A percentile compares a stretch with the other conserved stretches of the same genome.
Evolutionary conservation across 208 protist genomes (phyloP).

Genomic region (Acanthamoeba castellanii): DNA sequence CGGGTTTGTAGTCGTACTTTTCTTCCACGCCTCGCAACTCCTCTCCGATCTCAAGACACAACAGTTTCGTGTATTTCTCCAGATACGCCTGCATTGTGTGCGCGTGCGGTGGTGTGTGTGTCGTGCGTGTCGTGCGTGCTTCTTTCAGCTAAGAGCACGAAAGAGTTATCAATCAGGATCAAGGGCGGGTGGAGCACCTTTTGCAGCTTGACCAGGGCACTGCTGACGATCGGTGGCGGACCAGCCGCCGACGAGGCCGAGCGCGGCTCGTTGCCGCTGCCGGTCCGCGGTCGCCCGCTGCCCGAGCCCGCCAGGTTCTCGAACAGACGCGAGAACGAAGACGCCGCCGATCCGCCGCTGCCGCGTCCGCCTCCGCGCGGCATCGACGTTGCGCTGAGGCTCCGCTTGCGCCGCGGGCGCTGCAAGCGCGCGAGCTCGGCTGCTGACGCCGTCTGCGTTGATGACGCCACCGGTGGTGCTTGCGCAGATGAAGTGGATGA

Average conservation of each 20-base stretch:
- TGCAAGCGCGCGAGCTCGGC: slow-evolving; percentile 6
- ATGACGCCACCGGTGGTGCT: background rate
- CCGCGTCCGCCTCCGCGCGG: background rate
- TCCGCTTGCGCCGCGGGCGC: slow-evolving; percentile 6
- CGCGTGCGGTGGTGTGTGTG: background rate
- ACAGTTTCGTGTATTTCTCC: background rate
- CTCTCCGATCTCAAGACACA: slow-evolving; percentile 25
- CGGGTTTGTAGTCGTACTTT: too few species aligned
- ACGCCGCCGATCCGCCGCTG: background rate
- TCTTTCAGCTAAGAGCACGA: too few species aligned
- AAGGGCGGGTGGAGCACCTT: too few species aligned
- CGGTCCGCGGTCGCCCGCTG: background rate
- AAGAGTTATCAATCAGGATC: too few species aligned
- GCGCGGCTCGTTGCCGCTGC: background rate
- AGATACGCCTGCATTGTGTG: background rate
- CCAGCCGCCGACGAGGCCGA: background rate
- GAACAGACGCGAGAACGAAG: background rate
- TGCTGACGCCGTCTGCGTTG: background rate
- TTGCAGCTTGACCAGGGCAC: slow-evolving; percentile 53
- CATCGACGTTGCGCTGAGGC: slow-evolving; percentile 13
- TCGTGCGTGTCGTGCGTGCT: background rate
- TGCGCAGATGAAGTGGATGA: background rate
- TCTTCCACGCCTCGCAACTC: background rate
- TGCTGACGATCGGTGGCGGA: slow-evolving; percentile 53
- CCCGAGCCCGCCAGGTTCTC: slow-evolving; percentile 4